Base-by-base conservation (phyloP, 164 flowering plant species). In the Annona squamosa region DNA sequence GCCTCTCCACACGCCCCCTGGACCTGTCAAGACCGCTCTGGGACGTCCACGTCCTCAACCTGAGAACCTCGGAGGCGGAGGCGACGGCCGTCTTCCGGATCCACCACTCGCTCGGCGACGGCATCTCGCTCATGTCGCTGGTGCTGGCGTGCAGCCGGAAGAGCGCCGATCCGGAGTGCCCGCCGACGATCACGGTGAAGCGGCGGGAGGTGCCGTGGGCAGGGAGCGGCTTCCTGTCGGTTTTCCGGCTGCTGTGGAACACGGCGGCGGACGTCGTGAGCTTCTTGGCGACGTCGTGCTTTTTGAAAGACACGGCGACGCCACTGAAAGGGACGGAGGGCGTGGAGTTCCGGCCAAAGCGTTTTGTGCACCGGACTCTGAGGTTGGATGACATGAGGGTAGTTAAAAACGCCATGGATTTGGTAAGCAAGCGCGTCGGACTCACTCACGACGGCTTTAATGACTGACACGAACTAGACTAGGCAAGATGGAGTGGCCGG, bases 61-160 rank as follows among this genome's bases (percentile, higher is more conserved):
- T 89, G 5, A 78, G 79, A 69, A 89, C 88, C 52, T 52, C 83
- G 1, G 81, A 85, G 12, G 87, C 90, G 0, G 82, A 85, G 37
- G 79, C 86, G 1, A 70, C 82, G 1, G 88, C 75, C 1, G 48
- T 89, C 2, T 79, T 87, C 46, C 79, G 85, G 57, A 75, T 88
- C 69, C 93, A 91, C 78, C 96, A 91, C 77, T 89, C 97, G 0
- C 74, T 90, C 9, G 94, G 97, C 7, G 94, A 91, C 68, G 94
- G 93, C 17, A 65, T 78, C 10, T 91, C 94, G 3, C 85, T 90
- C 19, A 81, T 90, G 65, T 84, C 90, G 10, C 86, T 88, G 7
- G 74, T 87, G 3, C 80, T 87, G 6, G 86, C 92, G 16, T 82
- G 86, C 68, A 84, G 88, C 10, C 81, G 87, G 2, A 80, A 82